Percentiles rank a stretch among this genome's conserved stretches.
phyloP scores from a whole-genome alignment of 345 rosid genomes.

The Pistacia vera region DNA sequence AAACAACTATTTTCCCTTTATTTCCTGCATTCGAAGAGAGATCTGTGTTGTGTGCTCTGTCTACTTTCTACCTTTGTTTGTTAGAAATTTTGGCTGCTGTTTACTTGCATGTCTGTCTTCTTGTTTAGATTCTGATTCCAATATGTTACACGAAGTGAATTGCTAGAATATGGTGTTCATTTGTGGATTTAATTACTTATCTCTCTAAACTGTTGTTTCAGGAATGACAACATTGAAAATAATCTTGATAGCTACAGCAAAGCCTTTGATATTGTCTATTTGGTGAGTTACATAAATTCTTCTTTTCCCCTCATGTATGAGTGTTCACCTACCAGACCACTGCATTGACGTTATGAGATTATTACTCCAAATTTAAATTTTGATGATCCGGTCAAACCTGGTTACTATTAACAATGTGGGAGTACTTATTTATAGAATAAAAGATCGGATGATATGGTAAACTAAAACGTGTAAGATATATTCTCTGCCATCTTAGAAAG shows the following conservation, averaged over 20 bases:
- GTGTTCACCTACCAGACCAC: no score
- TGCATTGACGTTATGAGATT: no score
- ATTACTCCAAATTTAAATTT: no score
- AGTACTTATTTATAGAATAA: neutral
- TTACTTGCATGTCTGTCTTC: neutral
- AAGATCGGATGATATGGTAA: neutral
- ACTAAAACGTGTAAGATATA: neutral
- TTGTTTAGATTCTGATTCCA: neutral
- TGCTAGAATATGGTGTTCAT: neutral
- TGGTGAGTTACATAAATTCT: slow-evolving; percentile 46
- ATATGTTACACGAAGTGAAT: neutral
- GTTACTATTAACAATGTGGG: neutral
- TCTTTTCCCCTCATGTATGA: neutral
- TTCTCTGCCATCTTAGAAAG: neutral
- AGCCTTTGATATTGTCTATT: slow-evolving; percentile 73
- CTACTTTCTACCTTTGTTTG: neutral
- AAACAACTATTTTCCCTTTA: neutral
- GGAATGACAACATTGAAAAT: slow-evolving; percentile 74
- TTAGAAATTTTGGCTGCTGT: neutral
- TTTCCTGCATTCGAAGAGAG: slow-evolving; percentile 1
- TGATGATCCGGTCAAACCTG: neutral
- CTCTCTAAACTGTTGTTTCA: slow-evolving; percentile 27
- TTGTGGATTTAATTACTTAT: slow-evolving; percentile 15
- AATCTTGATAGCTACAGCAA: slow-evolving; percentile 59
- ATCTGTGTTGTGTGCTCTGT: neutral